Evolutionary conservation across 345 rosid genomes (phyloP).

Genomic region (Aquilaria malaccensis): DNA sequence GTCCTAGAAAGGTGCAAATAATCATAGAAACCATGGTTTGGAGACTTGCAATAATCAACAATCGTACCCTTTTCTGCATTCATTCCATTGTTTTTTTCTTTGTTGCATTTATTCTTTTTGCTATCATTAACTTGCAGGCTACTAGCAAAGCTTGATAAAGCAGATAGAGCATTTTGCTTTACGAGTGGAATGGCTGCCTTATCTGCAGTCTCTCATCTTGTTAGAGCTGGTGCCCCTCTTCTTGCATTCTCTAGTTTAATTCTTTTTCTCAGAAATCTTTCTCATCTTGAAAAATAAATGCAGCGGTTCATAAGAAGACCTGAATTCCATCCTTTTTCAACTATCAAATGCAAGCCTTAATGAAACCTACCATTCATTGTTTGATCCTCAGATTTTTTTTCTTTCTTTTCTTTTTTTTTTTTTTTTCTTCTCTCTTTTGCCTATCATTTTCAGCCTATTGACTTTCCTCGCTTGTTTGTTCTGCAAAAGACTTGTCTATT

Average conservation of each 20-base stretch:
- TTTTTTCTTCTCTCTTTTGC: neutral
- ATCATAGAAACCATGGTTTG: neutral
- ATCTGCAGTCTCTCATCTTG: constrained; percentile 67
- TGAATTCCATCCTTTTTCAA: no score
- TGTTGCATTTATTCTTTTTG: neutral
- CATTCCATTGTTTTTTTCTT: neutral
- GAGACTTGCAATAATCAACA: neutral
- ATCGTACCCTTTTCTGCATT: neutral
- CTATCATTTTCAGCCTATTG: no score
- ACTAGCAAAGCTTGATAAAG: constrained; percentile 91
- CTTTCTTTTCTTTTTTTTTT: neutral
- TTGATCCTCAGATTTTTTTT: no score
- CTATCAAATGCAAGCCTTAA: no score
- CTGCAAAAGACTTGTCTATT: neutral
- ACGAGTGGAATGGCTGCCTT: constrained; percentile 99
- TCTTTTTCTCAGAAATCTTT: neutral
- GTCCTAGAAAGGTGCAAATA: constrained; percentile 62
- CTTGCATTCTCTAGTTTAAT: neutral
- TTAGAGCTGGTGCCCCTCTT: constrained; percentile 46
- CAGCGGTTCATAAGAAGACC: no score
- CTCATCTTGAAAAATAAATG: no score
- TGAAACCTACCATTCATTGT: no score
- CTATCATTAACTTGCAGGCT: constrained; percentile 36
- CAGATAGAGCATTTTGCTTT: constrained; percentile 92
- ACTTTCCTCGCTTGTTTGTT: neutral